A percentile compares a stretch with the other conserved stretches of the same genome.
Conservation (phyloP, 1,284 basidiomycete species). For the Laetiporus sulphureus region DNA sequence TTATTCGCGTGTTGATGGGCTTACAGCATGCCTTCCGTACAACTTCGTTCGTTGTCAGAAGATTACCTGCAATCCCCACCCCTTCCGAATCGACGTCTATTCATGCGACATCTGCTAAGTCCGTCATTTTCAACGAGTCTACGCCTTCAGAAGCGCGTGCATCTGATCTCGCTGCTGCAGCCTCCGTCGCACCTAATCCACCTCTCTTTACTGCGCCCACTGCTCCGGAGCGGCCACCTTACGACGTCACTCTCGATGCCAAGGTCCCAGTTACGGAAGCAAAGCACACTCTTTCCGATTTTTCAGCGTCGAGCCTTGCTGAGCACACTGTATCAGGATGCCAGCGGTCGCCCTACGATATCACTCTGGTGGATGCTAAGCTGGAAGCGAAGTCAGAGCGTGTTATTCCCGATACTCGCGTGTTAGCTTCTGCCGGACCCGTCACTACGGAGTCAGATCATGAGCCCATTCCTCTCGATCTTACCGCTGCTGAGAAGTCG, state of each 20-base stretch:
- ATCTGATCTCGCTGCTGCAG: constrained; percentile 1
- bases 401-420: constrained; percentile 15
- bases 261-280: too few relatives aligned
- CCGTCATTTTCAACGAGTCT: too few relatives aligned
- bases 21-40: constrained; percentile 2
- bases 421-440: constrained; percentile 20
- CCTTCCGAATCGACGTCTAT: constrained; percentile 5
- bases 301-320: too few relatives aligned
- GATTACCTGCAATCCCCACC: constrained; percentile 1
- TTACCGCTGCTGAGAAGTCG: constrained; percentile 22
- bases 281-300: too few relatives aligned
- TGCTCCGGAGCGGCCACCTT: too few relatives aligned
- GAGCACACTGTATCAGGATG: too few relatives aligned
- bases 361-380: constrained; percentile 29
- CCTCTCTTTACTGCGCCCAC: constrained; percentile 22
- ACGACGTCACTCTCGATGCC: too few relatives aligned
- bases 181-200: not conserved
- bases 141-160: too few relatives aligned
- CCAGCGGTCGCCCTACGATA: too few relatives aligned
- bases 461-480: constrained; percentile 20
- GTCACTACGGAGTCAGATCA: constrained; percentile 12
- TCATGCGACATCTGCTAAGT: constrained; percentile 6
- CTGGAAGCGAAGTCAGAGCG: constrained; percentile 25
- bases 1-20: not conserved
- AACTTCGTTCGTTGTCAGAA: not conserved